Percentiles rank a stretch among this genome's conserved stretches.
Evolutionary conservation across 805 yeast species (phyloP).

Genomic region (Lipomyces chichibuensis): DNA sequence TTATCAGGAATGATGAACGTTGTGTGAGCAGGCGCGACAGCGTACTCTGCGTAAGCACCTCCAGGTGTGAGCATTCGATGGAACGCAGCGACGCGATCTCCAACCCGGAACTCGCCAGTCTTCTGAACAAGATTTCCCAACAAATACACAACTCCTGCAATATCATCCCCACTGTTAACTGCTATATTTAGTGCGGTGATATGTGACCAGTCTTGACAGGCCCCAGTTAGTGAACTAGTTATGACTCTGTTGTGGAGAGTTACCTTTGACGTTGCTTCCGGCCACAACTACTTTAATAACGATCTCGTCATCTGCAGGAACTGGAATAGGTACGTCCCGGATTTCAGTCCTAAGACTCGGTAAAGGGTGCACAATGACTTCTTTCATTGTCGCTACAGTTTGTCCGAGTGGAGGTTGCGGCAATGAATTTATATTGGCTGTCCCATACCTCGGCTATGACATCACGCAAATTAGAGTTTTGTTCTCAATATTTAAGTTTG

Average conservation of each 20-base stretch:
- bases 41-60: slow-evolving; percentile 25
- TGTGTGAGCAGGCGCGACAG: slow-evolving; percentile 11
- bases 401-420: no score
- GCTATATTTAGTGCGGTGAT: neutral
- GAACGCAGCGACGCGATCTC: slow-evolving; percentile 24
- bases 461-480: no score
- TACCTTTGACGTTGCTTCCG: slow-evolving; percentile 4
- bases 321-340: neutral
- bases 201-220: neutral
- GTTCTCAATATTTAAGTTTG: no score
- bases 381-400: slow-evolving; percentile 10
- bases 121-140: slow-evolving; percentile 1
- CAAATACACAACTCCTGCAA: slow-evolving; percentile 16
- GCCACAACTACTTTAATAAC: neutral
- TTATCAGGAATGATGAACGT: slow-evolving; percentile 13
- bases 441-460: no score
- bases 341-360: neutral
- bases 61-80: slow-evolving; percentile 15
- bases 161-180: slow-evolving; percentile 18
- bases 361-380: slow-evolving; percentile 18
- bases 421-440: no score
- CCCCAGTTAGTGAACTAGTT: neutral
- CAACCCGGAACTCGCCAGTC: slow-evolving; percentile 16
- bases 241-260: no score
- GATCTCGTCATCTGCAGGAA: slow-evolving; percentile 1